Percentiles rank a stretch among this genome's conserved stretches.
Conservation (phyloP, 2,329 filamentous ascomycete genomes). For the Chalara sp. region DNA sequence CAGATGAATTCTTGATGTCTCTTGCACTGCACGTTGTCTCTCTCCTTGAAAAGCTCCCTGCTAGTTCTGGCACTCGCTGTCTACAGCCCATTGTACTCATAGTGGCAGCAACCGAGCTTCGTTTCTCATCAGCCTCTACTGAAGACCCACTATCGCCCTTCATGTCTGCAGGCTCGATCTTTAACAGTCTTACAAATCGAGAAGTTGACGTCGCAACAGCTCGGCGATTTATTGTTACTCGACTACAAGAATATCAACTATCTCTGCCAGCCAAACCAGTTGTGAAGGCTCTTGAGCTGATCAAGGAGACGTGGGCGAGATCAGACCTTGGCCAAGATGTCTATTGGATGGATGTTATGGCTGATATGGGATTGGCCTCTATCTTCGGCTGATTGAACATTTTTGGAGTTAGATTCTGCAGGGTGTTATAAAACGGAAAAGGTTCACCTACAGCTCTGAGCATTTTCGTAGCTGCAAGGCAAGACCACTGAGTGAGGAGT, state of each 20-base stretch:
- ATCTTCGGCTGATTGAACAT: neutral
- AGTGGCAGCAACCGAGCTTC: slow-evolving; percentile 18
- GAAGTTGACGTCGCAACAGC: slow-evolving; percentile 22
- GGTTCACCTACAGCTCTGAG: too few species aligned
- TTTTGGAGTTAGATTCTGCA: too few species aligned
- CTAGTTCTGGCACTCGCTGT: slow-evolving; percentile 21
- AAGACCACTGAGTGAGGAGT: too few species aligned
- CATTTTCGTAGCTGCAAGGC: too few species aligned
- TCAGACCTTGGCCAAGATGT: slow-evolving; percentile 17
- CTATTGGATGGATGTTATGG: slow-evolving; percentile 15
- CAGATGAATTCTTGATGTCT: slow-evolving; percentile 20
- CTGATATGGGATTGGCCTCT: slow-evolving; percentile 1
- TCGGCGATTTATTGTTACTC: slow-evolving; percentile 17
- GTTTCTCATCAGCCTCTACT: slow-evolving; percentile 11
- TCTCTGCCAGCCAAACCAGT: slow-evolving; percentile 23
- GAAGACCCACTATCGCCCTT: slow-evolving; percentile 3
- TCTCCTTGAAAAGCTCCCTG: slow-evolving; percentile 19
- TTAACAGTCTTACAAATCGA: slow-evolving; percentile 17
- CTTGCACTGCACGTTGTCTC: slow-evolving; percentile 21
- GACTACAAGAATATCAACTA: slow-evolving; percentile 21
- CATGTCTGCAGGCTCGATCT: slow-evolving; percentile 6
- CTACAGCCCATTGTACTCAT: slow-evolving; percentile 23
- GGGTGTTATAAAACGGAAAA: too few species aligned
- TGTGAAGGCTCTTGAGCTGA: slow-evolving; percentile 14
- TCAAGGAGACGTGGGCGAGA: slow-evolving; percentile 22